Evolutionary conservation across 306 rosid species (phyloP), one percentile per base, ranked within the genome.

Genomic region (Benincasa hispida): DNA sequence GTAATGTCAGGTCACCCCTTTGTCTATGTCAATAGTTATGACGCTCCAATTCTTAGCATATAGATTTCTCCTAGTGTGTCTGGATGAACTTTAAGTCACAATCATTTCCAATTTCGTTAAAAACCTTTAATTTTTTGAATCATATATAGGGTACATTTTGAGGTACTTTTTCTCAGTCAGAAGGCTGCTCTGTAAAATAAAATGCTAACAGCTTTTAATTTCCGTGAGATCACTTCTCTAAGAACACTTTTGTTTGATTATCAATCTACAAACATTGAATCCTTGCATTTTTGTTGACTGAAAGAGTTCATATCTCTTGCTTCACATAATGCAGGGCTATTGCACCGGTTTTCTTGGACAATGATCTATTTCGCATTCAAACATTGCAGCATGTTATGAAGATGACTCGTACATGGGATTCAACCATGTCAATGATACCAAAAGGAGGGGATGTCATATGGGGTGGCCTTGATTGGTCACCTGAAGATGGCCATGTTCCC

Each of bases 391-490:
- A 88, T 74, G 90, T 86, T 11, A 92, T 92, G 97, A 90, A 55
- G 88, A 90, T 86, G 89, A 88, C 90, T 53, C 97, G 97, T 69
- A 84, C 97, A 5, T 92, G 96, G 96, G 97, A 92, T 82, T 84
- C 97, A 50, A 92, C 97, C 22, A 88, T 92, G 96, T 90, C 97
- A 66, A 92, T 92, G 97, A 86, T 92, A 79, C 97, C 97, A 47
- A 92, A 67, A 83, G 97, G 97, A 41, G 97, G 97, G 70, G 91
- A 90, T 51, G 81, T 86, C 35, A 90, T 92, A 79, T 92, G 97
- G 97, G 97, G 97, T 74, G 96, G 78, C 65, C 85, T 88, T 86
- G 96, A 92, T 83, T 88, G 96, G 96, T 90, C 90, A 25, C 97
- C 97, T 22, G 97, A 92, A 84, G 96, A 87, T 77, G 86, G 85